Evolutionary conservation across 805 yeast species (phyloP).

Genomic region (Metschnikowia gruessii): DNA sequence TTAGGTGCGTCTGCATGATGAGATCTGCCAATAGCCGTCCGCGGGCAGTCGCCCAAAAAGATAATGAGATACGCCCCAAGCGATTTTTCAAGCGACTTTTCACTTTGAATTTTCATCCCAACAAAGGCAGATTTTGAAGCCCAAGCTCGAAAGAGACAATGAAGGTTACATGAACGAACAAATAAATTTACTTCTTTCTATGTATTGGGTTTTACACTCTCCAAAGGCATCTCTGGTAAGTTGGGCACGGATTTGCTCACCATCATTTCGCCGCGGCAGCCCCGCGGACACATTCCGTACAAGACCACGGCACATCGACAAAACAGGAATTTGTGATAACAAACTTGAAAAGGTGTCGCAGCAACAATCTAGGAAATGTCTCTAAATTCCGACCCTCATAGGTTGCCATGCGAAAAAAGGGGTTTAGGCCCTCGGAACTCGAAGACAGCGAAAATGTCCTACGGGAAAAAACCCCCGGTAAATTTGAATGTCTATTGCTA

Average conservation of each 20-base stretch:
- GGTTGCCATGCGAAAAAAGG: neutral
- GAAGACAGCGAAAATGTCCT: too few species aligned
- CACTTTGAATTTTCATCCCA: too few species aligned
- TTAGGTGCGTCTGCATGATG: slow-evolving; percentile 9
- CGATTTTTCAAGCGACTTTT: too few species aligned
- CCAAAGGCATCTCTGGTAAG: neutral
- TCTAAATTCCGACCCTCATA: neutral
- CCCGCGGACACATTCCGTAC: neutral
- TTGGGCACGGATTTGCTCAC: too few species aligned
- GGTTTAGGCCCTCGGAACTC: neutral
- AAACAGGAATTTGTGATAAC: slow-evolving; percentile 7
- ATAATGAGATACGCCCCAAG: neutral
- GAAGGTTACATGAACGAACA: too few species aligned
- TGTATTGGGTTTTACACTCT: neutral
- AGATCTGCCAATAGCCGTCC: neutral
- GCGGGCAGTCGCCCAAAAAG: slow-evolving; percentile 1
- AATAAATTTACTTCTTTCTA: neutral
- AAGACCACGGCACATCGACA: slow-evolving; percentile 1
- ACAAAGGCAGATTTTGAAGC: too few species aligned
- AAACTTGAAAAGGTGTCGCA: slow-evolving; percentile 1
- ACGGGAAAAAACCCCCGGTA: too few species aligned
- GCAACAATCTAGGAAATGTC: neutral
- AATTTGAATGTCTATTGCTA: too few species aligned
- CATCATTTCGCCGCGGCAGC: neutral
- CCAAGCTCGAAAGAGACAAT: too few species aligned